Evolutionary conservation across 2,329 filamentous ascomycete species (phyloP).

Genomic region (Scedosporium aurantiacum): DNA sequence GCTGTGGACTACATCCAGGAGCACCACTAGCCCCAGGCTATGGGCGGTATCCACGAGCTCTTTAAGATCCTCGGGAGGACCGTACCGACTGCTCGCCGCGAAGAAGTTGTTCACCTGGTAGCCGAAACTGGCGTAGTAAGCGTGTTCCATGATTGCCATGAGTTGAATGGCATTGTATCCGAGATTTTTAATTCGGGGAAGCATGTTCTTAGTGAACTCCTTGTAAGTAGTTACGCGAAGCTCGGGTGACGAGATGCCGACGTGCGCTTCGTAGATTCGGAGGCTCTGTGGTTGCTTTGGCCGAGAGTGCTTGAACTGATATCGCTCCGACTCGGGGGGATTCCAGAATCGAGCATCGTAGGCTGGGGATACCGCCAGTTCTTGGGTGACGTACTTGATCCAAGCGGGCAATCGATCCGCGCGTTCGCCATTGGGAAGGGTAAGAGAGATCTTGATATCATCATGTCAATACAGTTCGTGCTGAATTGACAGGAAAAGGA

Average conservation of each 20-base stretch:
- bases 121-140: constrained; percentile 97
- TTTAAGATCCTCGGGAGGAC: constrained; percentile 86
- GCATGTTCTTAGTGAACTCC: constrained; percentile 86
- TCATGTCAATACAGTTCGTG: not conserved
- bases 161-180: constrained; percentile 97
- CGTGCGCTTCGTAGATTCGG: constrained; percentile 98
- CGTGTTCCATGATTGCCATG: constrained; percentile 99
- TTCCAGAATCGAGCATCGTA: constrained; percentile 99
- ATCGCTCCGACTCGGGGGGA: constrained; percentile 63
- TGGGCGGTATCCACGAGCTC: constrained; percentile 95
- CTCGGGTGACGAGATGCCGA: constrained; percentile 91
- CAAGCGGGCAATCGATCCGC: constrained; percentile 86
- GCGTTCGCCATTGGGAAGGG: constrained; percentile 65
- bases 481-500: not conserved
- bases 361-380: constrained; percentile 75
- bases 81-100: constrained; percentile 90
- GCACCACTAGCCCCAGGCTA: constrained; percentile 75
- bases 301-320: constrained; percentile 71
- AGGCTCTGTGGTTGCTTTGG: constrained; percentile 75
- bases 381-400: constrained; percentile 96
- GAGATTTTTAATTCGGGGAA: constrained; percentile 78
- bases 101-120: constrained; percentile 99
- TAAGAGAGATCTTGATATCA: constrained; percentile 61
- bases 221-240: constrained; percentile 87
- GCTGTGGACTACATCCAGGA: constrained; percentile 93